phyloP scores from a whole-genome alignment of 768 basidiomycete genomes.

The Infundibulicybe gibba region DNA sequence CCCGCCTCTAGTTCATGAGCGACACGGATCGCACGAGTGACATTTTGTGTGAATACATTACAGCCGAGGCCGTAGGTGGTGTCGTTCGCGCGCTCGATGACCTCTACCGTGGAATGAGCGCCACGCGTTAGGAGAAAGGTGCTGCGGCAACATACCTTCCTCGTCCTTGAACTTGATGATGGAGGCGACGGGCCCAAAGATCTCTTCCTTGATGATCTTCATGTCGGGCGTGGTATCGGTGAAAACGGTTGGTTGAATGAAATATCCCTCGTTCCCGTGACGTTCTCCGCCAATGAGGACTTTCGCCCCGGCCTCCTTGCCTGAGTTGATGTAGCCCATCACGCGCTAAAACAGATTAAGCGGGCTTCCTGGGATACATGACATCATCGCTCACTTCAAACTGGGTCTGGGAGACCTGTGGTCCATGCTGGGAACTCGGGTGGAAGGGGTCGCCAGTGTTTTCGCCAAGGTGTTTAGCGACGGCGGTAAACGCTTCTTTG shows the following conservation, averaged over 20 bases:
- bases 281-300: constrained; percentile 66
- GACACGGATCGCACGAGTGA: constrained; percentile 16
- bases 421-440: constrained; percentile 54
- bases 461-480: neutral
- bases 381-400: constrained; percentile 25
- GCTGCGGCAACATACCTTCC: constrained; percentile 20
- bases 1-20: constrained; percentile 20
- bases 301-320: constrained; percentile 67
- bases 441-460: constrained; percentile 55
- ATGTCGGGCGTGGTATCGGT: constrained; percentile 61
- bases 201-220: constrained; percentile 73
- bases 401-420: constrained; percentile 53
- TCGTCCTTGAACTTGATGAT: constrained; percentile 76
- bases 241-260: constrained; percentile 73
- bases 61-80: constrained; percentile 15
- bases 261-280: constrained; percentile 44
- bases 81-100: constrained; percentile 17
- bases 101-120: constrained; percentile 13
- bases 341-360: constrained; percentile 45
- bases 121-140: too few relatives aligned
- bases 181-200: constrained; percentile 79
- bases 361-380: neutral
- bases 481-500: constrained; percentile 27
- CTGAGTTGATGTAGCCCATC: constrained; percentile 73
- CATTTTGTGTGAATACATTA: constrained; percentile 16